phyloP scores from a whole-genome alignment of 1,284 basidiomycete species.

The Tilletiaria anomala region DNA sequence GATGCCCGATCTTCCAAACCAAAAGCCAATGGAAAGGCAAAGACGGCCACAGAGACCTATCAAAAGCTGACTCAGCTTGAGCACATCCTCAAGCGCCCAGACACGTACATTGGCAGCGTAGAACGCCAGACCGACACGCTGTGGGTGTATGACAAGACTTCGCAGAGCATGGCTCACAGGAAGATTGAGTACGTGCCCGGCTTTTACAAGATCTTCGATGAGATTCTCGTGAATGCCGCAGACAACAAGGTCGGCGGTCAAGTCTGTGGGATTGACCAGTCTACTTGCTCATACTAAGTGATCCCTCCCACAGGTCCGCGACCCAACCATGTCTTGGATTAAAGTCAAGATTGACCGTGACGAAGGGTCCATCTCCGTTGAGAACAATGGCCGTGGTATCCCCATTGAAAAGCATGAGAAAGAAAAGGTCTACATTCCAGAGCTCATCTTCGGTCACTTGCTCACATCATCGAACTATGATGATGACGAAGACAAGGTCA shows the following conservation, averaged over 20 bases:
- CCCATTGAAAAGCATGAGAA: slow-evolving; percentile 84
- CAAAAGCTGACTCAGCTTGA: slow-evolving; percentile 92
- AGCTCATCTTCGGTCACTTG: slow-evolving; percentile 92
- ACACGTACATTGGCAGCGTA: slow-evolving; percentile 72
- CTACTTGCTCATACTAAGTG: not conserved
- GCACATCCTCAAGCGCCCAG: slow-evolving; percentile 88
- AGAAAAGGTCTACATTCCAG: slow-evolving; percentile 90
- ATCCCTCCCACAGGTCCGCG: slow-evolving; percentile 17
- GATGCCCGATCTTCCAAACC: slow-evolving; percentile 6
- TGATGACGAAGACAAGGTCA: slow-evolving; percentile 96
- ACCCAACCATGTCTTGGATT: slow-evolving; percentile 33
- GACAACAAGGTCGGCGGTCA: slow-evolving; percentile 99
- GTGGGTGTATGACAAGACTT: slow-evolving; percentile 33
- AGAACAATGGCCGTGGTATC: slow-evolving; percentile 92
- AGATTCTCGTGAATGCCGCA: slow-evolving; percentile 97
- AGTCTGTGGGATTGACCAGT: not conserved
- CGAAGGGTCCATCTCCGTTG: slow-evolving; percentile 71
- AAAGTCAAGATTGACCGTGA: slow-evolving; percentile 60
- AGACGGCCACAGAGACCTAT: slow-evolving; percentile 81
- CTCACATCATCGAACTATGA: slow-evolving; percentile 96
- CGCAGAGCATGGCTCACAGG: slow-evolving; percentile 39
- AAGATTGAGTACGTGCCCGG: slow-evolving; percentile 89
- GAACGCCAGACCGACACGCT: slow-evolving; percentile 35
- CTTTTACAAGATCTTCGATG: slow-evolving; percentile 99
- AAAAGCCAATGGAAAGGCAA: slow-evolving; percentile 47